Base-by-base conservation (phyloP, 2,329 filamentous ascomycete genomes). In the Diaporthe eres region DNA sequence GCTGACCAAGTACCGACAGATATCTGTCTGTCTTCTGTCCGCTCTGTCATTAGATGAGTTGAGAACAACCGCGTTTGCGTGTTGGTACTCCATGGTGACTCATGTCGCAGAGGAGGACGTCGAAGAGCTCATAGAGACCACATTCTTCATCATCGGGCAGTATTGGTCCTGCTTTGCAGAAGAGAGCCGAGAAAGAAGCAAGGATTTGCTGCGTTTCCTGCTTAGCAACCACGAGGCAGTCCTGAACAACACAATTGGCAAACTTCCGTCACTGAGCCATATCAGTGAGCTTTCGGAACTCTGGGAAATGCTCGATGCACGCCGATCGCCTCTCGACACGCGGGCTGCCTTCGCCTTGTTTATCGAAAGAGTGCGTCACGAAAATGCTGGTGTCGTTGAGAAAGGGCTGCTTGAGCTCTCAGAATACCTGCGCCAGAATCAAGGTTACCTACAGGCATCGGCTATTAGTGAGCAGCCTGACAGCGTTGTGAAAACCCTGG, bases 21-120 rank as follows among this genome's bases (percentile, higher is more conserved):
- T 98, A 74, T 95, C 95, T 78, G 95, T 96, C n/a, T 98, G 95
- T 81, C 87, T 99, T 17, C 92, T 98, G 77, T 95, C 95, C 31
- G 95, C 95, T 0, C 90, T 98, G 76, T 89, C 93, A 22, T 91
- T 94, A 70, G 88, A 92, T 60, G 90, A 93, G 63, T 88, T 99
- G n/a, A 92, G 95, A 77, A 89, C 95, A 77, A 88, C 92, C 42
- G 94, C 95, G 2, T 96, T 98, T 80, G 91, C 90, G 5, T 95
- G 95, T 67, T 99, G 97, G 97, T 89, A 91, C 37, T 89, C 92
- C 12, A 92, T 99, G 85, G 89, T 98, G 25, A 90, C 86, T 39
- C 90, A 92, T 71, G 88, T 98, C 65, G 92, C 93, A 13, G 92
- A 93, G 74, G 93, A 95, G 34, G 96, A 98, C 80, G 88, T 98